phyloP scores from a whole-genome alignment of 306 rosid species.

The Biancaea sappan region DNA sequence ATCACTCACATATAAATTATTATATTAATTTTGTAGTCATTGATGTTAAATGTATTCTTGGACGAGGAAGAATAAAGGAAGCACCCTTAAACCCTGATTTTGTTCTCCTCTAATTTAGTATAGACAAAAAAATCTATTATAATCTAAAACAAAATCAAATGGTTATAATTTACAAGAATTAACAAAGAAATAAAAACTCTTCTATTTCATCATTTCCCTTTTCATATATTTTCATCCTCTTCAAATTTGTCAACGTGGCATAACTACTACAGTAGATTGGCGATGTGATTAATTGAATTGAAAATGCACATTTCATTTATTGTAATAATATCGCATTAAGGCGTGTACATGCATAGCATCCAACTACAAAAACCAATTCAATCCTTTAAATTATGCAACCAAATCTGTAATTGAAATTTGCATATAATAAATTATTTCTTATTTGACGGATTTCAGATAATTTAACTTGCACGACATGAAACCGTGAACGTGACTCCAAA shows the following conservation, averaged over 20 bases:
- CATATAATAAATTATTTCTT: not conserved
- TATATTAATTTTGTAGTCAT: not conserved
- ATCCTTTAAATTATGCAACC: not conserved
- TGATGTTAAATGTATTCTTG: no score
- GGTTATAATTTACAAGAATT: no score
- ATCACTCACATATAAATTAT: no score
- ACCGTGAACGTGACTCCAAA: slow-evolving; percentile 3
- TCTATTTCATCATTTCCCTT: not conserved
- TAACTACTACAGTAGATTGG: not conserved
- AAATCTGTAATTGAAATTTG: not conserved
- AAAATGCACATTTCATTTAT: not conserved
- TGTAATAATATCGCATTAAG: not conserved
- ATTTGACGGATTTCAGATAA: not conserved
- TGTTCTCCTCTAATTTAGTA: no score
- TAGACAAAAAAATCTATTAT: no score
- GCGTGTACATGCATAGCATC: not conserved
- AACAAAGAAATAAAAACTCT: no score
- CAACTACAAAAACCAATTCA: not conserved
- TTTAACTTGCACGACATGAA: not conserved
- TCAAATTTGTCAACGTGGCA: not conserved
- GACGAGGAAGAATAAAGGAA: no score
- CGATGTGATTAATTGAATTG: not conserved
- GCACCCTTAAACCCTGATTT: no score
- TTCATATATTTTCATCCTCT: not conserved
- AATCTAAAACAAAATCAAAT: no score